Base-by-base conservation (phyloP, 768 basidiomycete species). In the Sistotremastrum suecicum region DNA sequence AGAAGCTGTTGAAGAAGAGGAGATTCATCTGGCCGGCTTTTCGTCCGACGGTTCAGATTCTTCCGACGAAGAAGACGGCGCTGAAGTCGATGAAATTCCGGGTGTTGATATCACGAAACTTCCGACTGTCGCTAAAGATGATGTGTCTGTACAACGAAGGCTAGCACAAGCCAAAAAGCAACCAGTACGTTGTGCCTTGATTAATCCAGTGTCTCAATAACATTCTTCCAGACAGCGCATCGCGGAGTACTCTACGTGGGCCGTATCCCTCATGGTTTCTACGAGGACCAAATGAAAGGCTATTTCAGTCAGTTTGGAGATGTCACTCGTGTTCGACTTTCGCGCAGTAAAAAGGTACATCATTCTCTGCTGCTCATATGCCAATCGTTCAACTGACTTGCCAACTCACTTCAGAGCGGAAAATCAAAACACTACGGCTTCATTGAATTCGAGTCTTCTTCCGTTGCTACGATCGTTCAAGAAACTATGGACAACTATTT, bases 401-500 rank as follows among this genome's bases (percentile, higher is more conserved):
- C 32, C 38, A 29, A 30, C 12, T 20, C 35, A n/a, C 12, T 30
- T 7, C 52, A 97, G 92, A 94, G 90, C 9, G 95, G 95, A 45
- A 75, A 74, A 51, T 94, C 94, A 40, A 99, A 97, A 64, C 94
- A 97, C 62, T 98, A 94, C 63, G 94, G 78, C 3, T 98, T 94
- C 69, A 70, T 99, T 56, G 94, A 98, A 63, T 95, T 99, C 60
- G 77, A 80, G 45, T 91, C 88, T 38, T 73, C 77, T 12, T 72
- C 82, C 0, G 91, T 98, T 32, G 92, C 95, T 0, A 67, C 91
- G 57, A 97, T 99, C 51, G 95, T 95, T 5, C 83, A 86, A 2
- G 95, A 98, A 57, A 98, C 94, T 39, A 98, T 98, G 95, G 80
- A 99, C 71, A 98, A 95, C 66, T 99, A 97, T 63, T 74, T 99